These are phyloP conservation scores for Aureobasidium melanogenum DNA, from an alignment of 2,329 filamentous ascomycete species.

Conservation along the genomic window DNA sequence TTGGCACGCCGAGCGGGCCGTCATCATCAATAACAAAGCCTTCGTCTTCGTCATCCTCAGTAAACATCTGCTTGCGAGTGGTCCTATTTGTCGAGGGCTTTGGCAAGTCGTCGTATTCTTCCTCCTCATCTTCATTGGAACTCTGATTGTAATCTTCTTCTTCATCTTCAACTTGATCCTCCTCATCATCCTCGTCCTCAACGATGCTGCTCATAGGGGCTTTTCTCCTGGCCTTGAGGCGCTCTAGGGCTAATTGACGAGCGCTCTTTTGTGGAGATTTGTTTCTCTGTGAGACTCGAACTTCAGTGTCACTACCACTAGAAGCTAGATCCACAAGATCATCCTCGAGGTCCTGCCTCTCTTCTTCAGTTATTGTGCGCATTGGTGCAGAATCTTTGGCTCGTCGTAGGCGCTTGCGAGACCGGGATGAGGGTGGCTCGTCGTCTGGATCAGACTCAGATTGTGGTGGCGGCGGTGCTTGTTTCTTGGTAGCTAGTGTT, in stretches of 20 bases:
- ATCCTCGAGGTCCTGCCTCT: constrained; percentile 32
- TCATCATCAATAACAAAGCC: constrained; percentile 58
- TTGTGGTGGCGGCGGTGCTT: background rate
- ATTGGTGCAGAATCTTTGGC: background rate
- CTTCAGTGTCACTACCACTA: constrained; percentile 22
- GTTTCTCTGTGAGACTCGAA: constrained; percentile 18
- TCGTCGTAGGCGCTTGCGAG: constrained; percentile 8
- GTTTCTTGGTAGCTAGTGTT: background rate
- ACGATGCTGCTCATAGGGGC: constrained; percentile 18
- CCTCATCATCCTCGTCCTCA: constrained; percentile 15
- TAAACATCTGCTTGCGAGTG: constrained; percentile 33
- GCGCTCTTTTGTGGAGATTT: constrained; percentile 26
- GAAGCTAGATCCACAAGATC: constrained; percentile 36
- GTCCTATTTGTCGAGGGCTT: constrained; percentile 6
- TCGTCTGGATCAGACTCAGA: background rate
- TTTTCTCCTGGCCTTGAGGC: constrained; percentile 33
- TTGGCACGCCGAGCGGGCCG: constrained; percentile 33
- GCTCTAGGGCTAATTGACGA: constrained; percentile 35
- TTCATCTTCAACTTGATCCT: constrained; percentile 22
- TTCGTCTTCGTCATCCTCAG: constrained; percentile 47
- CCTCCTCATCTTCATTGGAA: constrained; percentile 26
- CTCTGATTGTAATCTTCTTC: constrained; percentile 21
- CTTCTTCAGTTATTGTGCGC: constrained; percentile 21
- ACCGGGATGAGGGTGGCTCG: background rate
- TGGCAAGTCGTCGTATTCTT: constrained; percentile 16